Evolutionary conservation across 495 filamentous ascomycete genomes (phyloP).

Genomic region (Penicillium coprophilum): DNA sequence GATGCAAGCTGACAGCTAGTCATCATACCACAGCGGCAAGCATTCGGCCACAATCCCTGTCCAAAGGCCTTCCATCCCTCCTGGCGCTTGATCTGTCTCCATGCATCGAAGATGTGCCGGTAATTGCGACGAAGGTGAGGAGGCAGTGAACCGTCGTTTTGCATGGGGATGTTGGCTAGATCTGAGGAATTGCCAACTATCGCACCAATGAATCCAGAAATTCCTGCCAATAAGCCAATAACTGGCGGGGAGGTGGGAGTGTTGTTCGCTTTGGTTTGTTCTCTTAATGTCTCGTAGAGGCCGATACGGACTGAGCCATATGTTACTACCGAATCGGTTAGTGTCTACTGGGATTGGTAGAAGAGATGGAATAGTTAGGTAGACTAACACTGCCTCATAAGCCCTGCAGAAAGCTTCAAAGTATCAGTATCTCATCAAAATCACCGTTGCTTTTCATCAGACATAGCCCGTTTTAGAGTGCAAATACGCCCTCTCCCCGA

Average conservation of each 20-base stretch:
- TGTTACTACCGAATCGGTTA: slow-evolving; percentile 26
- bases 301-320: slow-evolving; percentile 45
- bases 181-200: slow-evolving; percentile 84
- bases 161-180: slow-evolving; percentile 91
- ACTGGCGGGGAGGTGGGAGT: slow-evolving; percentile 54
- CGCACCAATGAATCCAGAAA: slow-evolving; percentile 78
- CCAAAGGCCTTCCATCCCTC: slow-evolving; percentile 67
- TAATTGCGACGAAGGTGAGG: slow-evolving; percentile 69
- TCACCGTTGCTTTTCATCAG: neutral
- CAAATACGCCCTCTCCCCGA: slow-evolving; percentile 27
- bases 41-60: slow-evolving; percentile 82
- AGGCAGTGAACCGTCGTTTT: slow-evolving; percentile 78
- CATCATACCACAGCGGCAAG: slow-evolving; percentile 78
- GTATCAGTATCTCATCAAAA: neutral
- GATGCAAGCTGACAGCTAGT: slow-evolving; percentile 79
- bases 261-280: slow-evolving; percentile 49
- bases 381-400: slow-evolving; percentile 28
- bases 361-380: neutral
- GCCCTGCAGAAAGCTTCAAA: slow-evolving; percentile 26
- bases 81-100: slow-evolving; percentile 71
- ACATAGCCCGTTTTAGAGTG: slow-evolving; percentile 41
- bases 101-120: slow-evolving; percentile 73
- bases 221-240: slow-evolving; percentile 68
- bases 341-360: neutral
- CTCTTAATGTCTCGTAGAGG: slow-evolving; percentile 70